Conservation (phyloP, 1,284 basidiomycete species). For the Leccinum subfulvum region DNA sequence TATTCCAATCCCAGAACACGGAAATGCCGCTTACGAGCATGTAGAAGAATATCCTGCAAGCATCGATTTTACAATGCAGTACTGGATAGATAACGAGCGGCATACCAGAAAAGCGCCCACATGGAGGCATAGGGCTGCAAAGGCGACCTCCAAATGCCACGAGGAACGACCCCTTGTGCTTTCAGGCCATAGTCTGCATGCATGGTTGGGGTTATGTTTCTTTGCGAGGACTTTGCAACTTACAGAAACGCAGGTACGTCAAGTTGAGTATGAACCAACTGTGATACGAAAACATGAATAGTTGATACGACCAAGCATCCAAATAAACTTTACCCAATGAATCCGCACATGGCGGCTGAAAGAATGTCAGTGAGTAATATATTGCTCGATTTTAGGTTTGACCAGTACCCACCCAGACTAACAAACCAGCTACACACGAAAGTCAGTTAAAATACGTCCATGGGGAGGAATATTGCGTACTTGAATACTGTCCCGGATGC, state of each 20-base stretch:
- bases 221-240: slow-evolving; percentile 1
- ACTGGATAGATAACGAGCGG: neutral
- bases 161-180: slow-evolving; percentile 51
- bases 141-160: slow-evolving; percentile 26
- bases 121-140: slow-evolving; percentile 31
- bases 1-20: slow-evolving; percentile 46
- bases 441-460: slow-evolving; percentile 1
- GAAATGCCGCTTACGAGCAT: slow-evolving; percentile 42
- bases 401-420: slow-evolving; percentile 36
- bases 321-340: slow-evolving; percentile 35
- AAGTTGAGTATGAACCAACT: slow-evolving; percentile 46
- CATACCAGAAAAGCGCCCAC: slow-evolving; percentile 33
- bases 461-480: slow-evolving; percentile 12
- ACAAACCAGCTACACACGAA: slow-evolving; percentile 43
- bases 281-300: neutral
- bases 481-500: slow-evolving; percentile 26
- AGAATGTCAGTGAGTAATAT: neutral
- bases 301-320: neutral
- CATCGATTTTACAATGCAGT: slow-evolving; percentile 2
- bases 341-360: slow-evolving; percentile 46
- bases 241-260: slow-evolving; percentile 52
- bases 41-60: slow-evolving; percentile 37
- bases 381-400: neutral
- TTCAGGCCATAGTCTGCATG: slow-evolving; percentile 51
- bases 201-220: slow-evolving; percentile 21